These are phyloP conservation scores for Penicillium diatomitis DNA, from an alignment of 495 filamentous ascomycete species.

Conservation along the genomic window DNA sequence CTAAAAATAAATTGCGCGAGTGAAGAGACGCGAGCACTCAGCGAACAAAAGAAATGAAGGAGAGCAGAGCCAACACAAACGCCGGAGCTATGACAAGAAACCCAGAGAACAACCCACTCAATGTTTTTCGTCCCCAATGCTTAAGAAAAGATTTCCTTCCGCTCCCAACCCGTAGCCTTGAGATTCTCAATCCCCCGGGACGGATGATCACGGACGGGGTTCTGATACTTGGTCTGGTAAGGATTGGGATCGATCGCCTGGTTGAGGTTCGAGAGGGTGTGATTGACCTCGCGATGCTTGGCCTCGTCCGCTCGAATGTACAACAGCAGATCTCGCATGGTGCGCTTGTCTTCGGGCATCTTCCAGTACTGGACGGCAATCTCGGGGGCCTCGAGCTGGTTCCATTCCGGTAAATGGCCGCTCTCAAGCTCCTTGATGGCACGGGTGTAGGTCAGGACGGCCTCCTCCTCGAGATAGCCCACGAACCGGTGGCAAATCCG, in stretches of 20 bases:
- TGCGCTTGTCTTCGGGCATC: slow-evolving; percentile 75
- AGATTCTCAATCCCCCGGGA: slow-evolving; percentile 59
- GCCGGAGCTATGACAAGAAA: background rate
- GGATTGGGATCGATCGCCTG: slow-evolving; percentile 84
- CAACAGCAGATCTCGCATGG: slow-evolving; percentile 76
- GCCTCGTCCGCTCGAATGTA: slow-evolving; percentile 93
- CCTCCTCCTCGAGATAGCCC: slow-evolving; percentile 94
- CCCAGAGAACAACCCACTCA: background rate
- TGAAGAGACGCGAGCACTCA: no score
- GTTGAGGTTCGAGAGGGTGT: slow-evolving; percentile 79
- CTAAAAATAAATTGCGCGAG: no score
- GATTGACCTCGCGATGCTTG: slow-evolving; percentile 96
- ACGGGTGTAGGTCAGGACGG: slow-evolving; percentile 88
- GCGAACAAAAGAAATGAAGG: no score
- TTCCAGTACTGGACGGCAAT: slow-evolving; percentile 87
- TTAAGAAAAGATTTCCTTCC: slow-evolving; percentile 54
- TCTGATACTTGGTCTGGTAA: slow-evolving; percentile 68
- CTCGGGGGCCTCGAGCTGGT: slow-evolving; percentile 68
- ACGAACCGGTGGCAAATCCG: slow-evolving; percentile 92
- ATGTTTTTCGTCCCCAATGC: background rate
- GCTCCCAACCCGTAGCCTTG: slow-evolving; percentile 69
- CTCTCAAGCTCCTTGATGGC: slow-evolving; percentile 77
- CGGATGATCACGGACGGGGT: slow-evolving; percentile 53
- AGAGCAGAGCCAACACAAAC: background rate
- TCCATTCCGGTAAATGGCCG: slow-evolving; percentile 77